Conservation (phyloP, 2,329 filamentous ascomycete genomes). For the Diaporthe nobilis region DNA sequence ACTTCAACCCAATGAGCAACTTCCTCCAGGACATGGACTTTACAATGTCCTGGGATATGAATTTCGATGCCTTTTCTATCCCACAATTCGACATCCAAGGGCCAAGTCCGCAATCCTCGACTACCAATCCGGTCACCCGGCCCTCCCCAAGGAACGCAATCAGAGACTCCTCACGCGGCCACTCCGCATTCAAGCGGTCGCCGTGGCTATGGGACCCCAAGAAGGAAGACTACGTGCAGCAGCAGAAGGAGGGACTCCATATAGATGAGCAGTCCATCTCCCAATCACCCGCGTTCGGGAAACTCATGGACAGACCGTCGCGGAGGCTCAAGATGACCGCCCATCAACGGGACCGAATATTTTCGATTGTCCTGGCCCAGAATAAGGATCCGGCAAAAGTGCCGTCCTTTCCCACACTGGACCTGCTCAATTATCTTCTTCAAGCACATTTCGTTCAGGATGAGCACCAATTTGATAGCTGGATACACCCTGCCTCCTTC, state of each 20-base stretch:
- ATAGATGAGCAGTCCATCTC: conserved; percentile 46
- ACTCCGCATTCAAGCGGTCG: conserved; percentile 52
- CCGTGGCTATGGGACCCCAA: conserved; percentile 54
- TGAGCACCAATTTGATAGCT: conserved; percentile 47
- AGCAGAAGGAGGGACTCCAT: conserved; percentile 45
- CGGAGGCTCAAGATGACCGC: conserved; percentile 44
- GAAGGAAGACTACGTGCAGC: conserved; percentile 47
- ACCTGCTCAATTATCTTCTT: conserved; percentile 48
- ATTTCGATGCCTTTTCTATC: conserved; percentile 50
- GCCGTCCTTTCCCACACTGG: conserved; percentile 48
- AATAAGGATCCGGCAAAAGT: conserved; percentile 44
- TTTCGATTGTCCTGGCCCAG: conserved; percentile 47
- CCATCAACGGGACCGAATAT: conserved; percentile 46
- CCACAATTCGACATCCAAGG: conserved; percentile 48
- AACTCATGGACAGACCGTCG: conserved; percentile 38
- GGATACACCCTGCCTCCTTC: conserved; percentile 48
- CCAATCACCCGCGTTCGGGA: conserved; percentile 42
- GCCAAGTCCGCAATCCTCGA: conserved; percentile 48
- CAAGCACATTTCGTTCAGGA: conserved; percentile 49
- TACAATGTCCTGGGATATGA: conserved; percentile 49
- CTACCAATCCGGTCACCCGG: conserved; percentile 44
- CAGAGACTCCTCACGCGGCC: conserved; percentile 48
- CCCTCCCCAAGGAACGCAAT: conserved; percentile 33
- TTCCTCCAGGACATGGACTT: conserved; percentile 52
- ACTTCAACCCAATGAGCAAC: conserved; percentile 48